These are phyloP conservation scores for Saccharum spontaneum DNA, from an alignment of 176 grass and related monocot species.

Conservation along the genomic window DNA sequence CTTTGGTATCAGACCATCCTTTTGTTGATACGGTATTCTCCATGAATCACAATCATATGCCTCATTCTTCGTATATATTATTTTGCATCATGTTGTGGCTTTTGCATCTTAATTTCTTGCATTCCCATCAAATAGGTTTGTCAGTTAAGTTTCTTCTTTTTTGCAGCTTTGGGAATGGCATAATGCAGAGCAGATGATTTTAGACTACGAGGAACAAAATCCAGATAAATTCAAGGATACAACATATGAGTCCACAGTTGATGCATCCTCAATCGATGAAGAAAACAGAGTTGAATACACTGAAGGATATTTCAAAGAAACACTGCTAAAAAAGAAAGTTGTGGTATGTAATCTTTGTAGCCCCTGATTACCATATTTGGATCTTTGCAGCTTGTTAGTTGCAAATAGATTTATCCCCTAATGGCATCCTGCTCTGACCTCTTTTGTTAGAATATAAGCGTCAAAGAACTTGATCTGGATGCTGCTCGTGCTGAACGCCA, in stretches of 20 bases:
- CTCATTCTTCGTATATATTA: slow-evolving; percentile 4
- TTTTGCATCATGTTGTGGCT: background rate
- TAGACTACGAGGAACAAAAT: slow-evolving; percentile 95
- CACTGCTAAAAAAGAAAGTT: slow-evolving; percentile 77
- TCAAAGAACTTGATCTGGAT: slow-evolving; percentile 83
- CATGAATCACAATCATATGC: background rate
- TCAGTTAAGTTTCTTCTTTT: background rate
- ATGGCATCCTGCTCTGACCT: slow-evolving; percentile 22
- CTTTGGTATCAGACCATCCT: slow-evolving; percentile 89
- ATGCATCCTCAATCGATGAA: slow-evolving; percentile 50
- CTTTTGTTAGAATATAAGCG: slow-evolving; percentile 56
- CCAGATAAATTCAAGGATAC: slow-evolving; percentile 80
- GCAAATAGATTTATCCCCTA: background rate
- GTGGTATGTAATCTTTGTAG: slow-evolving; percentile 43
- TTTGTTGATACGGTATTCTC: slow-evolving; percentile 83
- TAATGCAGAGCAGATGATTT: slow-evolving; percentile 96
- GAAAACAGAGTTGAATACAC: slow-evolving; percentile 83
- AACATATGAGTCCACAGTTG: slow-evolving; percentile 72
- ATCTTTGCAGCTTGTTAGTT: slow-evolving; percentile 2
- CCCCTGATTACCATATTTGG: background rate
- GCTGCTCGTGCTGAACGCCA: slow-evolving; percentile 78
- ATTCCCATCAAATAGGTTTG: slow-evolving; percentile 14
- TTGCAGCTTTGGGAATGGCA: slow-evolving; percentile 90
- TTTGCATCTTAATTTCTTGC: slow-evolving; percentile 8
- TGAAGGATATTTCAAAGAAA: slow-evolving; percentile 62